Evolutionary conservation across 257 asterid species (phyloP).

Genomic region (Echium plantagineum): DNA sequence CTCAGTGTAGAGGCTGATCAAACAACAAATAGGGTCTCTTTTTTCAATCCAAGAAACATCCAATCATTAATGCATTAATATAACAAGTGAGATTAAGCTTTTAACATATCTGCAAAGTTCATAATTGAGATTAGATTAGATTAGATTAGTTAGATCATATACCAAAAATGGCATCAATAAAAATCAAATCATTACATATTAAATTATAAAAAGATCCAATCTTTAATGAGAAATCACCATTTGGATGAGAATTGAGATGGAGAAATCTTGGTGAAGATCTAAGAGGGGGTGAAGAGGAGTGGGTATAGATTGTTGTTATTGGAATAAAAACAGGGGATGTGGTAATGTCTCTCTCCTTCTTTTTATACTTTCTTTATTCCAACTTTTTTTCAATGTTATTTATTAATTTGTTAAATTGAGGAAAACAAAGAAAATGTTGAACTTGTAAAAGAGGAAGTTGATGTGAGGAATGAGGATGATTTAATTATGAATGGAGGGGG

Average conservation of each 20-base stretch:
- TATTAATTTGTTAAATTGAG: conserved; percentile 15
- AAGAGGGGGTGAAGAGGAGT: conserved; percentile 29
- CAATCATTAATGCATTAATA: conserved; percentile 56
- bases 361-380: conserved; percentile 22
- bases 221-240: conserved; percentile 25
- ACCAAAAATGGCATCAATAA: conserved; percentile 12
- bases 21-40: conserved; percentile 33
- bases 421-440: conserved; percentile 29
- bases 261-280: conserved; percentile 32
- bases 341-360: conserved; percentile 40
- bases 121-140: conserved; percentile 36
- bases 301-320: conserved; percentile 13
- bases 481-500: conserved; percentile 31
- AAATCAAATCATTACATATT: conserved; percentile 12
- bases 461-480: conserved; percentile 21
- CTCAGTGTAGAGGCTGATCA: conserved; percentile 47
- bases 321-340: conserved; percentile 49
- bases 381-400: conserved; percentile 11
- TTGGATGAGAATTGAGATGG: conserved; percentile 20
- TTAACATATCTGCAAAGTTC: conserved; percentile 22
- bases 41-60: conserved; percentile 42
- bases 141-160: conserved; percentile 19
- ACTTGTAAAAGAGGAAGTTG: conserved; percentile 19
- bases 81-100: conserved; percentile 25
- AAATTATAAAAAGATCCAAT: conserved; percentile 8